phyloP scores from a whole-genome alignment of 2,329 filamentous ascomycete genomes.

The Drechslerella stenobrocha region DNA sequence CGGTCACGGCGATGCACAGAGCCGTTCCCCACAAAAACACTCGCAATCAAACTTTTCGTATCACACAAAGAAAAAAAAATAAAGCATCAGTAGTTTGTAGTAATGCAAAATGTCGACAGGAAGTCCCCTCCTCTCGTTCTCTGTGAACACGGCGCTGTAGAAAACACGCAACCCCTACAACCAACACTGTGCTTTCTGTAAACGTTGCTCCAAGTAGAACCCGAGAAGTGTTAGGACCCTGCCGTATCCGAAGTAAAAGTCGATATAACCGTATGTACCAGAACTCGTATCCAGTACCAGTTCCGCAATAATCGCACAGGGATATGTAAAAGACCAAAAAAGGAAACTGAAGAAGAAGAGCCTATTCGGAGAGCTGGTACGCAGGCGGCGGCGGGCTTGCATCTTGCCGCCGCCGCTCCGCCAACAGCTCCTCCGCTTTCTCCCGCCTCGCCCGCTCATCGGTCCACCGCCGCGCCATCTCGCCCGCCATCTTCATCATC shows the following conservation, averaged over 20 bases:
- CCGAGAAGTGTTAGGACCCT: neutral
- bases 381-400: conserved; percentile 45
- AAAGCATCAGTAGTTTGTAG: neutral
- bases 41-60: neutral
- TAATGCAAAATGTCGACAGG: conserved; percentile 1
- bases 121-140: neutral
- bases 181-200: neutral
- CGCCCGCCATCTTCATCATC: conserved; percentile 90
- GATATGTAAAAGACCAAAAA: neutral
- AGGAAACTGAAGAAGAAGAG: neutral
- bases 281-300: neutral
- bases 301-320: neutral
- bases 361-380: conserved; percentile 36
- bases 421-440: conserved; percentile 47
- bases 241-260: conserved; percentile 1
- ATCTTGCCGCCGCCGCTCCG: conserved; percentile 49
- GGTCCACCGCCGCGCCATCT: conserved; percentile 83
- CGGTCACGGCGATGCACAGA: neutral
- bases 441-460: conserved; percentile 70
- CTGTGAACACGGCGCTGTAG: neutral
- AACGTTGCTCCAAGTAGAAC: neutral
- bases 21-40: neutral
- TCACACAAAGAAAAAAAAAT: neutral
- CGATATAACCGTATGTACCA: neutral
- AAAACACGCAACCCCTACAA: neutral